phyloP scores from a whole-genome alignment of 306 rosid species.

The Coriaria nepalensis region DNA sequence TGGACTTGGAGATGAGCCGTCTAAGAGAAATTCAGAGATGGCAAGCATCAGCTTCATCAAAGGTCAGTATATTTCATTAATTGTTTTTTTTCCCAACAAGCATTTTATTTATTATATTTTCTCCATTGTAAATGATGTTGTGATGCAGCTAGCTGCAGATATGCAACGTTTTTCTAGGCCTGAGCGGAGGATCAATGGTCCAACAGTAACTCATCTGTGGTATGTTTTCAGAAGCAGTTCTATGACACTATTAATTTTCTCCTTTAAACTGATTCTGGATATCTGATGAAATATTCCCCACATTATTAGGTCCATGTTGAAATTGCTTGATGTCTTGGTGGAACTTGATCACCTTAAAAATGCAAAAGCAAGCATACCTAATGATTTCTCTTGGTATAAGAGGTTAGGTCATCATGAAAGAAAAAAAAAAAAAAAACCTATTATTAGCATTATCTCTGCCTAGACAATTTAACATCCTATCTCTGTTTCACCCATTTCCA shows the following conservation, averaged over 20 bases:
- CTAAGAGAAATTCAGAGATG: constrained; percentile 93
- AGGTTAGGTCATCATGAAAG: constrained; percentile 35
- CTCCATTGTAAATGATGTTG: constrained; percentile 12
- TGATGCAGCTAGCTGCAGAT: constrained; percentile 82
- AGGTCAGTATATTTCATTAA: constrained; percentile 27
- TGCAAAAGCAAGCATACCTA: constrained; percentile 97
- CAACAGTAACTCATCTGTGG: constrained; percentile 92
- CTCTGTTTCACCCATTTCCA: constrained; percentile 8
- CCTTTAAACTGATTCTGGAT: not conserved
- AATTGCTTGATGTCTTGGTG: constrained; percentile 85
- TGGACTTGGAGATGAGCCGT: constrained; percentile 99
- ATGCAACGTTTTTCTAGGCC: constrained; percentile 99
- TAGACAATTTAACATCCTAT: not conserved
- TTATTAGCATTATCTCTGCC: no score
- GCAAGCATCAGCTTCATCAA: constrained; percentile 94
- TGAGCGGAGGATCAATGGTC: constrained; percentile 94
- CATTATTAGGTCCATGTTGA: constrained; percentile 82
- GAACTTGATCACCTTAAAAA: constrained; percentile 99
- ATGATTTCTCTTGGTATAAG: constrained; percentile 97
- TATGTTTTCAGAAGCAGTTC: constrained; percentile 19
- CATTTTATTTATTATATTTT: constrained; percentile 8
- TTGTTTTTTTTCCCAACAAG: constrained; percentile 6
- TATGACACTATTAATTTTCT: not conserved
- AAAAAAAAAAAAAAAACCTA: no score
- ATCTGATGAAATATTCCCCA: constrained; percentile 18